Evolutionary conservation across 2,329 filamentous ascomycete genomes (phyloP).

Genomic region (Pestalotiopsis sp.): DNA sequence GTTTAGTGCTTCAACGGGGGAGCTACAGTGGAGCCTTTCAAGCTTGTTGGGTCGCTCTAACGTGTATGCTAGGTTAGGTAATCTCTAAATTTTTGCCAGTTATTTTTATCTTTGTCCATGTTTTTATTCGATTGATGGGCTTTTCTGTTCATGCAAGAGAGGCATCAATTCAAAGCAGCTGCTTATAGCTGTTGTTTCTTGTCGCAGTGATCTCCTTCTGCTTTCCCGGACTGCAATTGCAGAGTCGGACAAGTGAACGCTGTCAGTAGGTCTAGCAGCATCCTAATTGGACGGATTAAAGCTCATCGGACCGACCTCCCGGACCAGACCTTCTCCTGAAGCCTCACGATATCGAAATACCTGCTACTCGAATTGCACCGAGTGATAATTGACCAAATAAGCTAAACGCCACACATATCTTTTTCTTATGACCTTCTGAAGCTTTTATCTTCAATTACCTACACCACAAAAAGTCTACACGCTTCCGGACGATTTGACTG

Average conservation of each 20-base stretch:
- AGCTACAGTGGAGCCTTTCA: slow-evolving; percentile 1
- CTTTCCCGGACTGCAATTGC: background rate
- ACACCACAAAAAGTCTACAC: too few species aligned
- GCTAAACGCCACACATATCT: too few species aligned
- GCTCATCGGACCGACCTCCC: background rate
- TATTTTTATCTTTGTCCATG: background rate
- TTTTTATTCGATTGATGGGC: background rate
- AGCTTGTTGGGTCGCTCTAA: slow-evolving; percentile 6
- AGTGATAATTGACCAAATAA: background rate
- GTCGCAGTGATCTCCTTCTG: too few species aligned
- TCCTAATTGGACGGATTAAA: background rate
- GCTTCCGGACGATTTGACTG: background rate
- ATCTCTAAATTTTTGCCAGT: background rate
- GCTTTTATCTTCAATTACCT: too few species aligned
- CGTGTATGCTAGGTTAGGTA: background rate
- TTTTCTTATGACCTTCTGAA: too few species aligned
- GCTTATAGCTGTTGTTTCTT: background rate
- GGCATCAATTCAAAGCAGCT: too few species aligned
- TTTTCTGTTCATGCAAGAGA: background rate
- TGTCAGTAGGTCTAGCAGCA: background rate
- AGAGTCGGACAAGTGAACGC: background rate
- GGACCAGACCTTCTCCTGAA: background rate
- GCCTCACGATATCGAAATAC: background rate
- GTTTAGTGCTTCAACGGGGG: slow-evolving; percentile 1
- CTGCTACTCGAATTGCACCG: background rate